Evolutionary conservation across 495 filamentous ascomycete species (phyloP).

Genomic region (Trichoderma asperelloides): DNA sequence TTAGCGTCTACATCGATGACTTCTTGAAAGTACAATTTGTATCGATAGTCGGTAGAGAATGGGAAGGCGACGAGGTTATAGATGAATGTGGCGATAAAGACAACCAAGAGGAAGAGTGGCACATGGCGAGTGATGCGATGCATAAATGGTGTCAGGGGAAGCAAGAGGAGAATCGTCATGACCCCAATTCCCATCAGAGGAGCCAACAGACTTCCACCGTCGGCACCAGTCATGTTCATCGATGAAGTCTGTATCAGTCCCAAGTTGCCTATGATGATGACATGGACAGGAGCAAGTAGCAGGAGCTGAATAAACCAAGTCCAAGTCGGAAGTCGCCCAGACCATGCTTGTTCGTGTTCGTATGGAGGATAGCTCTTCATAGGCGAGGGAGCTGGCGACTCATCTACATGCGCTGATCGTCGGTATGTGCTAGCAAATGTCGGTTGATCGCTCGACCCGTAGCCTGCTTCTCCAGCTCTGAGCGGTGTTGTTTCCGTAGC

Average conservation of each 20-base stretch:
- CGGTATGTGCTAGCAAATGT: constrained; percentile 66
- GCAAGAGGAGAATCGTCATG: constrained; percentile 62
- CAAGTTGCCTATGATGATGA: constrained; percentile 66
- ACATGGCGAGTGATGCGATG: constrained; percentile 81
- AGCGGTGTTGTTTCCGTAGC: constrained; percentile 76
- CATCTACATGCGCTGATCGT: constrained; percentile 30
- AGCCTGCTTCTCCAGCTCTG: constrained; percentile 38
- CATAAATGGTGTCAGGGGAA: constrained; percentile 73
- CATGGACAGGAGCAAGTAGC: constrained; percentile 62
- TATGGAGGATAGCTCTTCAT: constrained; percentile 36
- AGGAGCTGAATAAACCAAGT: constrained; percentile 84
- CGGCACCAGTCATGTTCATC: constrained; percentile 69
- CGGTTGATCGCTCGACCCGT: constrained; percentile 37
- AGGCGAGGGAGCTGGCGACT: background rate
- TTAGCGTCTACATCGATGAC: constrained; percentile 68
- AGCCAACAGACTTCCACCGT: constrained; percentile 56
- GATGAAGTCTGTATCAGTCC: constrained; percentile 64
- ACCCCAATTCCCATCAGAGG: constrained; percentile 62
- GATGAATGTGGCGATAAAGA: constrained; percentile 68
- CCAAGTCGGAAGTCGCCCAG: constrained; percentile 65
- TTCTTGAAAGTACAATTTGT: constrained; percentile 85
- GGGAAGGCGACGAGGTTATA: constrained; percentile 88
- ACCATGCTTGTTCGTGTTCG: constrained; percentile 81
- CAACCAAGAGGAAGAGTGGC: constrained; percentile 62
- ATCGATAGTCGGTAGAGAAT: constrained; percentile 65